Base-by-base conservation (phyloP, 345 rosid species). In the Gossypium arboreum region DNA sequence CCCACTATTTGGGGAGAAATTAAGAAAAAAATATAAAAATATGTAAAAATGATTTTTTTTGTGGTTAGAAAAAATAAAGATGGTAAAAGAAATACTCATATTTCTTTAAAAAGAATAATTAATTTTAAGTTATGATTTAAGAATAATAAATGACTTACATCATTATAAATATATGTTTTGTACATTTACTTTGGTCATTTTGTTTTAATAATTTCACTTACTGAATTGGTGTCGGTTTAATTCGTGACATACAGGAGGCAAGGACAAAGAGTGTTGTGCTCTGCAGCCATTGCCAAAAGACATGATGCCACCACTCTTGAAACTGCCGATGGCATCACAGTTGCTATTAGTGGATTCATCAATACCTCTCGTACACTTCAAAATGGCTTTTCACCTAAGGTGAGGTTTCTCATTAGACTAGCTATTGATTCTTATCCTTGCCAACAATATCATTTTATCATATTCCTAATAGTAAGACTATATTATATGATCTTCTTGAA, bases 361-460 rank as follows among this genome's bases (percentile, higher is more conserved):
- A 82, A 85, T 71, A 64, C 74, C 50, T 79, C 79, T 59, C 84
- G 78, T 52, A 71, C 87, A 0, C 81, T 16, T 57, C 76, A 80
- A 75, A 87, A 84, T 72, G 93, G 90, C 55, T 85, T 87, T 60
- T 61, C 91, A 18, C 20, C 54, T 15, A 29, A 82, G 88, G 91
- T 15, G n/a, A 80, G 87, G 89, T 85, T 72, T 47, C 2, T 68
- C 16, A 12, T n/a, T 39, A 54, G 10, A n/a, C 59, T 7, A 34
- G 55, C 18, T 56, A 34, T 43, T 63, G 15, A 24, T 47, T 18
- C n/a, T 52, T 34, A 15, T 29, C 15, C 39, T 20, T 39, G 9
- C 25, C 18, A 48, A 17, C 18, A 34, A 11, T 48, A 13, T 60
- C 61, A 16, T 59, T 16, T 69, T 17, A 69, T 50, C 72, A 48